Conservation (phyloP, 139 green algal genomes). For the Chlorella sp. region DNA sequence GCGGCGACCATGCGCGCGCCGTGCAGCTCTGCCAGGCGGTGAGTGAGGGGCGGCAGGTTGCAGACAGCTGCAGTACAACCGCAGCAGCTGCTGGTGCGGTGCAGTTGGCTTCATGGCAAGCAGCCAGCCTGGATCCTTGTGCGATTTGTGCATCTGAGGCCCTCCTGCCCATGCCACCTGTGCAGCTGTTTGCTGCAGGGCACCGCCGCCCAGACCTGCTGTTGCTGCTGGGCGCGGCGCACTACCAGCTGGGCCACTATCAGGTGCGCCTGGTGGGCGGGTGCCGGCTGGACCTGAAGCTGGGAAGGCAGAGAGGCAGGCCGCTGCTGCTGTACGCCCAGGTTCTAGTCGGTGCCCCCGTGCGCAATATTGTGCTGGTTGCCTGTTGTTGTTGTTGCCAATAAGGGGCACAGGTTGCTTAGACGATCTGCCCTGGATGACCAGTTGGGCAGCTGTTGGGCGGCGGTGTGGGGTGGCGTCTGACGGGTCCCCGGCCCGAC, state of each 20-base stretch:
- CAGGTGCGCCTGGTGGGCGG: slow-evolving; percentile 56
- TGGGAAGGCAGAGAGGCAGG: not conserved
- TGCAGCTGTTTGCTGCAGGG: slow-evolving; percentile 43
- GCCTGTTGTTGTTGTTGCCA: too few species aligned
- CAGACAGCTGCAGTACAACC: too few species aligned
- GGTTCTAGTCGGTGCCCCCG: not conserved
- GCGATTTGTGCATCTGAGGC: not conserved
- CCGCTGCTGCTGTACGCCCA: not conserved
- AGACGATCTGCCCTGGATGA: too few species aligned
- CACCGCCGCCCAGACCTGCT: slow-evolving; percentile 71
- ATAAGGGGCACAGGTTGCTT: too few species aligned
- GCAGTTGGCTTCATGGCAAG: too few species aligned
- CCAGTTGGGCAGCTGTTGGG: too few species aligned
- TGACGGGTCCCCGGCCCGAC: too few species aligned
- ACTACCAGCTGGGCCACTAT: slow-evolving; percentile 84
- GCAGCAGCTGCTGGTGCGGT: too few species aligned
- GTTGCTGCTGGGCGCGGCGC: slow-evolving; percentile 82
- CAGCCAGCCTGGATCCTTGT: too few species aligned
- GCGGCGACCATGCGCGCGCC: slow-evolving; percentile 53
- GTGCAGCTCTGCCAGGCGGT: slow-evolving; percentile 68
- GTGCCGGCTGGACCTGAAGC: not conserved
- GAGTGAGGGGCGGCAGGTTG: not conserved
- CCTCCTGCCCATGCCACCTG: not conserved
- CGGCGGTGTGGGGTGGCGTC: too few species aligned
- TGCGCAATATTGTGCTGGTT: too few species aligned